Percentiles rank a stretch among this genome's conserved stretches.
Conservation (phyloP, 345 rosid species). For the Pistacia atlantica region DNA sequence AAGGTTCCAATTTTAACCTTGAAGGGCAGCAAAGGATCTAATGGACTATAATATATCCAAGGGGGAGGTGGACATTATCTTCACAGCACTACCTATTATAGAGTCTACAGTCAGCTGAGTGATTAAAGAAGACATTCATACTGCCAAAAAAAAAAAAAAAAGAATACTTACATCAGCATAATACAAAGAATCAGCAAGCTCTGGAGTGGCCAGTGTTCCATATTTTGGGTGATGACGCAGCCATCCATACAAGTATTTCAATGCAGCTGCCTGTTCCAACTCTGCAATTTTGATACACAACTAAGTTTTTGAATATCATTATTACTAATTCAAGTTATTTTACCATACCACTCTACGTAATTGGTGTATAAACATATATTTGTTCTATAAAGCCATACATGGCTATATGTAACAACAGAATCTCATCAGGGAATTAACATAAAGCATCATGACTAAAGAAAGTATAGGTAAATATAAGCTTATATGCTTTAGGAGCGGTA, state of each 20-base stretch:
- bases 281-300: constrained; percentile 50
- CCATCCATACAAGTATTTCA: constrained; percentile 95
- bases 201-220: constrained; percentile 67
- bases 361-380: neutral
- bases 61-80: neutral
- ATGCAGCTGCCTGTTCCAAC: constrained; percentile 93
- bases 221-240: constrained; percentile 84
- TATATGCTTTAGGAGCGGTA: neutral
- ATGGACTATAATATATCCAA: neutral
- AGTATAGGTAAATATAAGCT: neutral
- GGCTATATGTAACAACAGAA: neutral
- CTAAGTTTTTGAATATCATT: constrained; percentile 12
- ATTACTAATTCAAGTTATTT: neutral
- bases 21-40: neutral
- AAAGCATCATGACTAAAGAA: neutral
- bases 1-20: neutral
- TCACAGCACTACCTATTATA: constrained; percentile 6
- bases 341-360: neutral
- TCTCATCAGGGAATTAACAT: neutral
- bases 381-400: neutral
- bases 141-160: neutral
- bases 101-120: neutral
- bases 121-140: neutral
- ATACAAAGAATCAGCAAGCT: constrained; percentile 65
- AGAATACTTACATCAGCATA: constrained; percentile 79